A percentile compares a stretch with the other conserved stretches of the same genome.
Conservation (phyloP, 495 filamentous ascomycete genomes). For the Astrothelium subdiscretum region DNA sequence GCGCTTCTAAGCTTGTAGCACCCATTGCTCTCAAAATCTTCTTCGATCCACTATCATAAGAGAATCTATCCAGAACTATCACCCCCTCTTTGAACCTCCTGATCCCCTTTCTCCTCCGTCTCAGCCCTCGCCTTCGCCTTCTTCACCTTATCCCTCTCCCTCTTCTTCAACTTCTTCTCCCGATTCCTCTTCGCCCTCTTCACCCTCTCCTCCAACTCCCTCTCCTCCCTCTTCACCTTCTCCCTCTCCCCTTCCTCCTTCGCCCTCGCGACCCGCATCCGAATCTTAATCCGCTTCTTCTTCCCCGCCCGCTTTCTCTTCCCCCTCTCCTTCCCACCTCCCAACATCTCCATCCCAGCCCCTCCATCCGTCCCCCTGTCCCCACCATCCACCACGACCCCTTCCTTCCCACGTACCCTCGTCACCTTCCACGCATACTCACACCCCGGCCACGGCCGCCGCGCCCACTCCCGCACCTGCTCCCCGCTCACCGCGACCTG, state of each 20-base stretch:
- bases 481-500: conserved; percentile 34
- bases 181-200: conserved; percentile 17
- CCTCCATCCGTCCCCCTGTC: conserved; percentile 22
- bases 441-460: conserved; percentile 37
- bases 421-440: conserved; percentile 44
- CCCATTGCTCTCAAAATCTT: neutral
- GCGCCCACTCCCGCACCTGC: conserved; percentile 30
- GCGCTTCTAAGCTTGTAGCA: neutral
- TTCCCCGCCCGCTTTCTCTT: conserved; percentile 40
- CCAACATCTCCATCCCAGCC: conserved; percentile 2
- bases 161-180: neutral
- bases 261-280: conserved; percentile 39
- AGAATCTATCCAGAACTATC: neutral
- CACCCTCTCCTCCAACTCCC: conserved; percentile 16
- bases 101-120: conserved; percentile 5
- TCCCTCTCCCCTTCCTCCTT: conserved; percentile 35
- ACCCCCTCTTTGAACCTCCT: neutral
- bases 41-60: neutral
- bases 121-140: conserved; percentile 17
- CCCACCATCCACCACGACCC: neutral
- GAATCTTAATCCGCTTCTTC: conserved; percentile 38
- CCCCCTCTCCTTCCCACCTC: conserved; percentile 15
- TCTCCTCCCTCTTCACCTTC: conserved; percentile 12
- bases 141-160: conserved; percentile 16
- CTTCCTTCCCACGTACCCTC: neutral